Evolutionary conservation across 495 filamentous ascomycete genomes (phyloP).

Genomic region (Aspergillus carlsbadensis): DNA sequence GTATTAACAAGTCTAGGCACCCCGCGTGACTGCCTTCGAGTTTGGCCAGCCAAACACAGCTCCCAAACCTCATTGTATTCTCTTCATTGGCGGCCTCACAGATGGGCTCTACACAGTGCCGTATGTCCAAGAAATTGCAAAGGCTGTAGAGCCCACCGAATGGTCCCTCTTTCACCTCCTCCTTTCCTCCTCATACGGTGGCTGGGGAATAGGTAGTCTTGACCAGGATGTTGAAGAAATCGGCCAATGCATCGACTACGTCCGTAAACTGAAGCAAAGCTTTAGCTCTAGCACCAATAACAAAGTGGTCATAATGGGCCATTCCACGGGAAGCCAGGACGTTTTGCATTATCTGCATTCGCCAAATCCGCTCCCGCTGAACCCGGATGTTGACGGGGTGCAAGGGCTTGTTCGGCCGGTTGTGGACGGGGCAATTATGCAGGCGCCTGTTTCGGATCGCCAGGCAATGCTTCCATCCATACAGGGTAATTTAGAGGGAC

Average conservation of each 20-base stretch:
- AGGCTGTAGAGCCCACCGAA: conserved; percentile 53
- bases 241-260: conserved; percentile 66
- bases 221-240: conserved; percentile 73
- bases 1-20: conserved; percentile 36
- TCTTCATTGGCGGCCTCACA: conserved; percentile 83
- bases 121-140: conserved; percentile 56
- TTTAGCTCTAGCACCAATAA: conserved; percentile 23
- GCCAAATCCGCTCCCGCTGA: conserved; percentile 29
- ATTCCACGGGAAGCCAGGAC: conserved; percentile 87
- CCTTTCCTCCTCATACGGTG: conserved; percentile 63
- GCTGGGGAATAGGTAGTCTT: conserved; percentile 71
- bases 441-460: conserved; percentile 78
- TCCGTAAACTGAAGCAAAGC: conserved; percentile 38
- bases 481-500: conserved; percentile 25
- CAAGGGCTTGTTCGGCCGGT: conserved; percentile 31
- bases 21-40: conserved; percentile 60
- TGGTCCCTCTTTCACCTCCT: conserved; percentile 65
- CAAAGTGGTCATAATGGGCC: conserved; percentile 84
- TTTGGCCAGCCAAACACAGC: conserved; percentile 35
- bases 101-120: conserved; percentile 73
- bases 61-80: conserved; percentile 60
- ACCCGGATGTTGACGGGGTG: conserved; percentile 26
- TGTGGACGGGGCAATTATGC: conserved; percentile 79
- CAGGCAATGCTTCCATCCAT: conserved; percentile 53
- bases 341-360: conserved; percentile 70